These are phyloP conservation scores for Fragaria iinumae DNA, from an alignment of 306 rosid genomes.

Conservation along the genomic window DNA sequence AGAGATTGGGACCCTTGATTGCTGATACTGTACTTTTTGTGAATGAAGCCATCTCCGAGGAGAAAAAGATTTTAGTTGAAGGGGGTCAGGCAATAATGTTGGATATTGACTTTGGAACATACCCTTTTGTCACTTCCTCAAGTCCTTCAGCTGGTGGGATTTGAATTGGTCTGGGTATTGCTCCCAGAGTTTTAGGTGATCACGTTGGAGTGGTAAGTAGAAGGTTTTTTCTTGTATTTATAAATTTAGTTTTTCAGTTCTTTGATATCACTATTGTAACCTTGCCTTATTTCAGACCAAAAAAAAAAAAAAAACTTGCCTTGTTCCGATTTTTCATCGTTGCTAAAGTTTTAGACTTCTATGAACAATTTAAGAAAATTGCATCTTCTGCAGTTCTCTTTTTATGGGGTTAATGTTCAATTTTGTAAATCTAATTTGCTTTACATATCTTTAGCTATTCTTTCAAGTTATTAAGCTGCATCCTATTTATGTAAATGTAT, in stretches of 20 bases:
- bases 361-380: neutral
- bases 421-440: neutral
- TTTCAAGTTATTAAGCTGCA: neutral
- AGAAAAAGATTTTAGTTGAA: slow-evolving; percentile 88
- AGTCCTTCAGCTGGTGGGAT: slow-evolving; percentile 98
- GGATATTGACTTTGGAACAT: slow-evolving; percentile 96
- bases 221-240: slow-evolving; percentile 12
- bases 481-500: neutral
- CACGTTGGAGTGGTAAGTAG: slow-evolving; percentile 79
- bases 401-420: neutral
- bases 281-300: neutral
- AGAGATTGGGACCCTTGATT: slow-evolving; percentile 86
- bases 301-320: too few relatives aligned
- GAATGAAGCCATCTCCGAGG: slow-evolving; percentile 68
- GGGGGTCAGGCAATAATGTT: slow-evolving; percentile 98
- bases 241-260: neutral
- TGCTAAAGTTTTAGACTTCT: neutral
- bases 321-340: neutral
- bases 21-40: slow-evolving; percentile 81
- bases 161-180: slow-evolving; percentile 95
- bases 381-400: neutral
- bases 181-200: slow-evolving; percentile 90
- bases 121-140: slow-evolving; percentile 94
- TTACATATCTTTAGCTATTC: too few relatives aligned
- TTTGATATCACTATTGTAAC: neutral